Percentiles rank a stretch among this genome's conserved stretches.
Evolutionary conservation across 2,329 filamentous ascomycete genomes (phyloP).

Genomic region (Sarocladium kiliense): DNA sequence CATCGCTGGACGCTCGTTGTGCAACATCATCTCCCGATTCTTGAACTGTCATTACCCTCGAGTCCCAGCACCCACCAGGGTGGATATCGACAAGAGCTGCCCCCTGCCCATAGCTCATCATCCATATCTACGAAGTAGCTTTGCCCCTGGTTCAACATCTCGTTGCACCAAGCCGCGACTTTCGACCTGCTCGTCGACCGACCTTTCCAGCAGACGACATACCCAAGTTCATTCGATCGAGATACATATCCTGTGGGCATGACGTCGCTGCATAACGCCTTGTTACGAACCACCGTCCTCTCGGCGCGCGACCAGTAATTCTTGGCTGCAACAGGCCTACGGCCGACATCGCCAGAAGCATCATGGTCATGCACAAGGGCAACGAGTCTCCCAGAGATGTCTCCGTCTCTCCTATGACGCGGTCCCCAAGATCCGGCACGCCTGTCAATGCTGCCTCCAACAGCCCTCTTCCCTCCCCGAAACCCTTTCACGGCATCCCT

Average conservation of each 20-base stretch:
- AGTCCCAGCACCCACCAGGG: not conserved
- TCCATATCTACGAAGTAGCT: not conserved
- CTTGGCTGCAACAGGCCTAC: slow-evolving; percentile 1
- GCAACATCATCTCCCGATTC: too few relatives aligned
- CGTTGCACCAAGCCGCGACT: not conserved
- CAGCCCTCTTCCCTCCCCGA: slow-evolving; percentile 11
- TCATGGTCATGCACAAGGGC: slow-evolving; percentile 7
- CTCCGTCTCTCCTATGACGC: slow-evolving; percentile 20
- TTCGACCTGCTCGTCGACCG: not conserved
- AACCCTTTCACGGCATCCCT: slow-evolving; percentile 8
- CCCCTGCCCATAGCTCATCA: not conserved
- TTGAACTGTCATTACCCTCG: not conserved
- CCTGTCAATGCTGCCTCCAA: slow-evolving; percentile 11
- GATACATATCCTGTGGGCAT: not conserved
- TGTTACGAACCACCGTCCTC: not conserved
- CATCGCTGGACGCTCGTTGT: too few relatives aligned
- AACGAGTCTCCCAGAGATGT: slow-evolving; percentile 15
- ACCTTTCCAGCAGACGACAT: not conserved
- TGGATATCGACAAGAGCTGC: not conserved
- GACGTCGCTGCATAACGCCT: not conserved
- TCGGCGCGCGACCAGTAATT: not conserved
- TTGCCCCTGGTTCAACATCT: not conserved
- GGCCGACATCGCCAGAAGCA: slow-evolving; percentile 3
- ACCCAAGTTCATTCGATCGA: not conserved
- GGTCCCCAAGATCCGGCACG: slow-evolving; percentile 9